Base-by-base conservation (phyloP, 169 alveolate genomes). In the Plasmodium cynomolgi region DNA sequence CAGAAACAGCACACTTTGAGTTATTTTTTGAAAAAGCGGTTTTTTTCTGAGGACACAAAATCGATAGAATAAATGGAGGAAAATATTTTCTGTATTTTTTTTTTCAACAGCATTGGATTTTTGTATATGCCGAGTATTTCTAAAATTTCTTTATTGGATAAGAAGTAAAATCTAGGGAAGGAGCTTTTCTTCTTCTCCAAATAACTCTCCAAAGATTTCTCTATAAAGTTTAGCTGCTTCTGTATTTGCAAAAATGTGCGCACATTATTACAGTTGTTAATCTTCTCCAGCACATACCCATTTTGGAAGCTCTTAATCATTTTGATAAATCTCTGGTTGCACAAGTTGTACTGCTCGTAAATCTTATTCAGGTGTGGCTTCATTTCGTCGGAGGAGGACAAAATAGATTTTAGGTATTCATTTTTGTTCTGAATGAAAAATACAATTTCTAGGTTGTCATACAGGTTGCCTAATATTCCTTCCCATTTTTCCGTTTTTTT, bases 81-180 rank as follows among this genome's bases (percentile, higher is more conserved):
- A 91, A 98, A 99, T 92, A 98, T 97, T 96, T 99, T 98, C 92
- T 98, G 98, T 85, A 98, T 97, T 96, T 98, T 99, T 93, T 98
- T 98, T 95, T 98, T 98, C 37, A 98, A 97, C 81, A 96, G 96
- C 84, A 96, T 97, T 1, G 99, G 99, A 84, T 97, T 98, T 92
- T 98, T 97, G n/a, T 98, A 96, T 91, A 98, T 97, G 39, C 99
- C 99, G 62, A 99, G 93, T 73, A 99, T 98, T 92, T 97, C 99
- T 81, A 99, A 97, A 88, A 98, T 96, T 93, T 98, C 99, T 91
- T 98, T 99, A 94, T 98, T 98, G 47, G 99, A 98, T 68, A 99
- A 95, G 96, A 99, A 98, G 96, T 98, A 99, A 96, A 98, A 98
- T 82, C 99, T 97, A 31, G 99, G 99, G 97, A 99, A 99, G 86